These are phyloP conservation scores for Cladosporium sp. DNA, from an alignment of 2,329 filamentous ascomycete species.

Conservation along the genomic window DNA sequence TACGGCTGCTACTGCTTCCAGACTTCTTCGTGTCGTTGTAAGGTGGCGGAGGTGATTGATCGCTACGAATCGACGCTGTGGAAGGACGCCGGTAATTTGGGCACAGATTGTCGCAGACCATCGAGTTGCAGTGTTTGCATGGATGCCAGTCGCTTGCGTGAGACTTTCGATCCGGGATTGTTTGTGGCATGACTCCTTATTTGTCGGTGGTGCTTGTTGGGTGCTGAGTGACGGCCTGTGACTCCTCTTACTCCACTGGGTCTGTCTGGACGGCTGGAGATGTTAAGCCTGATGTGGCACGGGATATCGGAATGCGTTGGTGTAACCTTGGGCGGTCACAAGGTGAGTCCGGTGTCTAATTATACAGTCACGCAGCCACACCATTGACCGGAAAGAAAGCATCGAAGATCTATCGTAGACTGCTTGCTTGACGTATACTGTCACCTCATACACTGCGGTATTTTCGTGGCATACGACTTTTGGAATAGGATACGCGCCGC, in stretches of 20 bases:
- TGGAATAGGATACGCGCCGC: not conserved
- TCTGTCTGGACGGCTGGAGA: not conserved
- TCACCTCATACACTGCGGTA: not conserved
- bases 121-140: slow-evolving; percentile 15
- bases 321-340: slow-evolving; percentile 7
- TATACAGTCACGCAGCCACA: slow-evolving; percentile 1
- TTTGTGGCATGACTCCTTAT: not conserved
- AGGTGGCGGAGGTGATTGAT: not conserved
- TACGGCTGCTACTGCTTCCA: not conserved
- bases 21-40: not conserved
- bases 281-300: not conserved
- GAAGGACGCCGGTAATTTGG: not conserved
- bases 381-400: not conserved
- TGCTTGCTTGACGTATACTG: not conserved
- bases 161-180: not conserved
- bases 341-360: not conserved
- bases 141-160: slow-evolving; percentile 15
- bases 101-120: slow-evolving; percentile 17
- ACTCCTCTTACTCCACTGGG: not conserved
- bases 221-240: not conserved
- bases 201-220: not conserved
- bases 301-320: slow-evolving; percentile 12
- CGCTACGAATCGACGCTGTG: not conserved
- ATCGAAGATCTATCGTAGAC: not conserved
- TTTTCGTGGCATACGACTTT: not conserved